Conservation (phyloP, 345 rosid genomes). For the Populus simonii region DNA sequence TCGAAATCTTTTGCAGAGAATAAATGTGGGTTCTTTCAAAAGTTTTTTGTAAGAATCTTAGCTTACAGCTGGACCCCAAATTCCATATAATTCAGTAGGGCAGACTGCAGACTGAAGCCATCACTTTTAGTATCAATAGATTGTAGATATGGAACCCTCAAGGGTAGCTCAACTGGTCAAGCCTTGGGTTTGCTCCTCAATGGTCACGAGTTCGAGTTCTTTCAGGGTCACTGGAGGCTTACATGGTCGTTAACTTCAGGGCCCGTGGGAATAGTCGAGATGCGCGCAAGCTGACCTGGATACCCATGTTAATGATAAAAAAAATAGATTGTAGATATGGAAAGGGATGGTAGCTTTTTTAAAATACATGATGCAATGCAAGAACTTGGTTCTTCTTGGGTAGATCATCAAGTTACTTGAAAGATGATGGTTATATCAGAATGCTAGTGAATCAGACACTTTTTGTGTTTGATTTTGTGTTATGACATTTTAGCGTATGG, state of each 20-base stretch:
- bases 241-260: no score
- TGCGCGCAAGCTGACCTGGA: rapidly evolving
- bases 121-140: background rate
- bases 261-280: rapidly evolving
- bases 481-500: background rate
- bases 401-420: background rate
- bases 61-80: background rate
- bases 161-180: no score
- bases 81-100: background rate
- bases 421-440: background rate
- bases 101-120: background rate
- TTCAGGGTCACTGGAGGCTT: no score
- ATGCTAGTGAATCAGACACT: background rate
- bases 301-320: no score
- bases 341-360: background rate
- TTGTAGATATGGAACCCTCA: background rate
- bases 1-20: background rate
- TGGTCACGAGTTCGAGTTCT: no score
- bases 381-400: background rate
- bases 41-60: background rate
- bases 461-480: background rate
- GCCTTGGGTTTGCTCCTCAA: no score
- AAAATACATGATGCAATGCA: background rate
- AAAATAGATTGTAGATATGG: background rate
- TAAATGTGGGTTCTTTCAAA: background rate